These are phyloP conservation scores for Plasmodium berghei DNA, from an alignment of 169 alveolate species.

Conservation along the genomic window DNA sequence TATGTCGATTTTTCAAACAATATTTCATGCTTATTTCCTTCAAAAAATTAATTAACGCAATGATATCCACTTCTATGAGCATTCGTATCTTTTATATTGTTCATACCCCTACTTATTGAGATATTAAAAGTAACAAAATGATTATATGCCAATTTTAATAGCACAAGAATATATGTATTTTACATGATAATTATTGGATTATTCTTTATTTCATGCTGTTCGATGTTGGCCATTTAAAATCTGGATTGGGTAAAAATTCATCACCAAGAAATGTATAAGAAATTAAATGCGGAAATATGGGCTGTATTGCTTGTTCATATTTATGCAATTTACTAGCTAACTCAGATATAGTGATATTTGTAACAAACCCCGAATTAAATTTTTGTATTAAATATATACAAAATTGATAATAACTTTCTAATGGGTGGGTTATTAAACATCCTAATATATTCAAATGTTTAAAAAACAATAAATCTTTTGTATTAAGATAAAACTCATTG, in stretches of 20 bases:
- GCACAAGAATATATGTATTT: no score
- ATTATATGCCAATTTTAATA: no score
- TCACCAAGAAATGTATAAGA: slow-evolving; percentile 58
- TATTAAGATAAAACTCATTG: slow-evolving; percentile 9
- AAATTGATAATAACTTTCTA: slow-evolving; percentile 40
- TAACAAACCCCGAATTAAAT: slow-evolving; percentile 42
- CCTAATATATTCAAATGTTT: slow-evolving; percentile 38
- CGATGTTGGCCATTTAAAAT: slow-evolving; percentile 37
- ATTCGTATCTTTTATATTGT: no score
- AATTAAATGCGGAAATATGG: slow-evolving; percentile 19
- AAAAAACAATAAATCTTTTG: slow-evolving; percentile 31
- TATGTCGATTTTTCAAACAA: no score
- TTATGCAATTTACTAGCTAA: not conserved
- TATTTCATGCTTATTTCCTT: no score
- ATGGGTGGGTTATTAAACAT: slow-evolving; percentile 37
- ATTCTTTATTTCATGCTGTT: no score
- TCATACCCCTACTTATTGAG: no score
- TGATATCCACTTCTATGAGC: no score
- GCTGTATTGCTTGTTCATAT: not conserved
- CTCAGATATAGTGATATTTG: slow-evolving; percentile 32
- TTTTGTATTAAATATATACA: slow-evolving; percentile 24
- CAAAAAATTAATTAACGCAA: no score
- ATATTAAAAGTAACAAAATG: no score
- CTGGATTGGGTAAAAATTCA: slow-evolving; percentile 55
- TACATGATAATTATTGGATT: no score